Conservation (phyloP, 495 filamentous ascomycete genomes). For the Poronia punctata region DNA sequence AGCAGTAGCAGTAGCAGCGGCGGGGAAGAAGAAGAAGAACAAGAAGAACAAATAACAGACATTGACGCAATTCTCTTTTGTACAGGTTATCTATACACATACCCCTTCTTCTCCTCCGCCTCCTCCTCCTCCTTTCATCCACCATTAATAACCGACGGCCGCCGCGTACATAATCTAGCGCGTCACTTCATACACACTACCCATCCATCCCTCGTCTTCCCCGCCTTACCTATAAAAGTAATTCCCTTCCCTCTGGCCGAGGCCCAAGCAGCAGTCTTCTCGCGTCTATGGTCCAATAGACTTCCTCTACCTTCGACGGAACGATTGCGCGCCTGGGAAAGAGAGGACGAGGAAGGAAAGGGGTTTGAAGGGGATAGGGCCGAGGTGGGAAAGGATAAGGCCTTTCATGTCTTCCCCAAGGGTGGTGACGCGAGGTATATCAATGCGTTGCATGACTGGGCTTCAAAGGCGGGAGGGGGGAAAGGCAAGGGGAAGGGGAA, state of each 20-base stretch:
- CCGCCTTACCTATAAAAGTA: slow-evolving; percentile 67
- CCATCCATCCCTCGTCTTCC: slow-evolving; percentile 73
- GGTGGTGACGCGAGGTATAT: slow-evolving; percentile 67
- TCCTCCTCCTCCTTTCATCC: slow-evolving; percentile 29
- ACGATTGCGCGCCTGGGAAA: slow-evolving; percentile 60
- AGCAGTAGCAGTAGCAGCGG: not conserved
- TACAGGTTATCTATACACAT: slow-evolving; percentile 68
- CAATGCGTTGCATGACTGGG: slow-evolving; percentile 61
- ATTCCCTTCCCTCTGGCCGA: slow-evolving; percentile 78
- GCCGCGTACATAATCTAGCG: slow-evolving; percentile 61
- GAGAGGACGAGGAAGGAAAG: slow-evolving; percentile 17
- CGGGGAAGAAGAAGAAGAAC: not conserved
- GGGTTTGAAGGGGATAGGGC: slow-evolving; percentile 20
- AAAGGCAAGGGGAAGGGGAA: slow-evolving; percentile 39
- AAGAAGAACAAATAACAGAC: slow-evolving; percentile 37
- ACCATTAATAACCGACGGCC: slow-evolving; percentile 59
- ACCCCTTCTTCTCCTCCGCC: slow-evolving; percentile 59
- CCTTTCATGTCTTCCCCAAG: slow-evolving; percentile 58
- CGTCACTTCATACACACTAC: slow-evolving; percentile 70
- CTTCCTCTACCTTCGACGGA: slow-evolving; percentile 52
- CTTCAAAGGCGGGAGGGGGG: slow-evolving; percentile 31
- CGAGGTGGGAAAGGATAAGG: slow-evolving; percentile 23
- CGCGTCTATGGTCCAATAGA: slow-evolving; percentile 64
- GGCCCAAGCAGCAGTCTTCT: slow-evolving; percentile 69
- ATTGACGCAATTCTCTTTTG: slow-evolving; percentile 66